Conservation (phyloP, 2,329 filamentous ascomycete genomes). For the Nothophoma quercina region DNA sequence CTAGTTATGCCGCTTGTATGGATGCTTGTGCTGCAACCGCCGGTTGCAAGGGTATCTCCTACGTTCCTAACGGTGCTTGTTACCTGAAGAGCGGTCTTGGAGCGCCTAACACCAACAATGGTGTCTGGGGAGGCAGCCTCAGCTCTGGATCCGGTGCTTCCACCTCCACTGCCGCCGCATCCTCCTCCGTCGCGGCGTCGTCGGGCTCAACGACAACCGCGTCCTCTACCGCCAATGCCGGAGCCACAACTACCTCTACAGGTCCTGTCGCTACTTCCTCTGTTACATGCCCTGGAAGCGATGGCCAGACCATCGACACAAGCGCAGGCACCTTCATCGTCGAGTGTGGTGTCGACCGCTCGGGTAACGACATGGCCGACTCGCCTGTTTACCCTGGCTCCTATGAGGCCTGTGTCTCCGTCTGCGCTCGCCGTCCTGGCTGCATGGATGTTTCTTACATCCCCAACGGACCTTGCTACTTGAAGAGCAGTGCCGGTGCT, state of each 20-base stretch:
- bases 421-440: constrained; percentile 1
- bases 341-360: constrained; percentile 8
- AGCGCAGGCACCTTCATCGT: background rate
- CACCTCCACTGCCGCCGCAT: background rate
- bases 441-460: constrained; percentile 5
- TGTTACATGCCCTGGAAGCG: background rate
- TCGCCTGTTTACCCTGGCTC: constrained; percentile 11
- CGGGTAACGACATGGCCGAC: background rate
- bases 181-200: background rate
- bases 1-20: constrained; percentile 21
- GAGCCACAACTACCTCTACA: constrained; percentile 1
- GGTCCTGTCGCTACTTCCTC: constrained; percentile 1
- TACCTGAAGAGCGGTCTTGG: constrained; percentile 26
- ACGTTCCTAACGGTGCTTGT: constrained; percentile 22
- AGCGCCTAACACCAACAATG: background rate
- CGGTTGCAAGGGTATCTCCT: constrained; percentile 32
- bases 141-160: no score
- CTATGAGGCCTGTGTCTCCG: constrained; percentile 2
- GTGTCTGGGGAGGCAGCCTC: constrained; percentile 1
- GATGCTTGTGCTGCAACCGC: constrained; percentile 22
- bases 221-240: background rate
- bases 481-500: constrained; percentile 3
- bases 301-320: constrained; percentile 6
- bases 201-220: background rate
- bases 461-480: constrained; percentile 6